These are phyloP conservation scores for Diaporthe vexans DNA, from an alignment of 2,329 filamentous ascomycete genomes.

Conservation along the genomic window DNA sequence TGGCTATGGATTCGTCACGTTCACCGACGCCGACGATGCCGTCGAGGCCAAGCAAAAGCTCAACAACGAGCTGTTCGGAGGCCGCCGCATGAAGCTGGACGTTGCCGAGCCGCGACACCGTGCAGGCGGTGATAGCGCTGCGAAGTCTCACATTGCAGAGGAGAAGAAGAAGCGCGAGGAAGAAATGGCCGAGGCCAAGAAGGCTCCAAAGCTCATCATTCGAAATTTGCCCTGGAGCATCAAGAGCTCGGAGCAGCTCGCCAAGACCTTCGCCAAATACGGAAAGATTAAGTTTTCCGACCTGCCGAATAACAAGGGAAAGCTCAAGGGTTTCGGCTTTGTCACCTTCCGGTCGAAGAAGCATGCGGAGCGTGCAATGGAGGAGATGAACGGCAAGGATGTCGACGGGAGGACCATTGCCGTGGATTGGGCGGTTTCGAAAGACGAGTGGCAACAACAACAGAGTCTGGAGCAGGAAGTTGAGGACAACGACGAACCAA, in stretches of 20 bases:
- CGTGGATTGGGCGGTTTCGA: conserved; percentile 97
- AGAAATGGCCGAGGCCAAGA: conserved; percentile 70
- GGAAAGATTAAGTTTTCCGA: conserved; percentile 92
- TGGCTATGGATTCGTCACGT: conserved; percentile 97
- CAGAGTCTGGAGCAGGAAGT: conserved; percentile 59
- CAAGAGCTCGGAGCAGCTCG: conserved; percentile 85
- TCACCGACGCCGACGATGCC: conserved; percentile 94
- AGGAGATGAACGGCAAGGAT: conserved; percentile 88
- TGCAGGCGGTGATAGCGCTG: conserved; percentile 56
- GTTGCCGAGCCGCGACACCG: conserved; percentile 89
- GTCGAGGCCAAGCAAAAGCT: conserved; percentile 84
- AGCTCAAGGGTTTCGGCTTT: conserved; percentile 91
- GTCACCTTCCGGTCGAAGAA: conserved; percentile 88
- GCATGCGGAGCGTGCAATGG: conserved; percentile 91
- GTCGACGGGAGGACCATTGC: conserved; percentile 90
- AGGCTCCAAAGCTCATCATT: conserved; percentile 84
- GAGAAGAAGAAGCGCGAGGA: conserved; percentile 70
- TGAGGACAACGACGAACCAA: conserved; percentile 52
- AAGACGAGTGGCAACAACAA: conserved; percentile 83
- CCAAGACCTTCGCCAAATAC: conserved; percentile 84
- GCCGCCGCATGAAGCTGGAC: conserved; percentile 87
- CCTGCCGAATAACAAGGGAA: conserved; percentile 82
- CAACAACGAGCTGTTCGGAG: conserved; percentile 82
- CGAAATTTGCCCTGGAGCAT: conserved; percentile 97
- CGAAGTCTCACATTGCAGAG: conserved; percentile 54